Evolutionary conservation across 2,329 filamentous ascomycete species (phyloP).

Genomic region (Ceratocystis eucalypticola): DNA sequence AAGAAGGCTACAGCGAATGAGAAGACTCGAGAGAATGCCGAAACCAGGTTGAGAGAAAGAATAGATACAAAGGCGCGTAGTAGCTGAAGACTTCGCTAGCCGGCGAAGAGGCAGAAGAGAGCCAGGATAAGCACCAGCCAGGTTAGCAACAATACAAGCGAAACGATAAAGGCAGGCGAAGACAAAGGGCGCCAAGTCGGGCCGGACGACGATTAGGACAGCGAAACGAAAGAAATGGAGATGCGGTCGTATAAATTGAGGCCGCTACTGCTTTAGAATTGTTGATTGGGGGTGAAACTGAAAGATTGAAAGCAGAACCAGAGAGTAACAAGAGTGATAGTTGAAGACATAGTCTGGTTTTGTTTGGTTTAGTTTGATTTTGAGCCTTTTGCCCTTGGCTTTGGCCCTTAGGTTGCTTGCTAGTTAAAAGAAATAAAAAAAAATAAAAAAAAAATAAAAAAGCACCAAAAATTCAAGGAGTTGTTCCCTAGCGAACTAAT

Average conservation of each 20-base stretch:
- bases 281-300: background rate
- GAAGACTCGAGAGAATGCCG: background rate
- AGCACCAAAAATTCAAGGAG: background rate
- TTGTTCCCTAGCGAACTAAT: constrained; percentile 1
- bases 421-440: background rate
- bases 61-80: background rate
- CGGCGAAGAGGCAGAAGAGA: background rate
- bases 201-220: background rate
- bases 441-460: background rate
- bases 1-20: background rate
- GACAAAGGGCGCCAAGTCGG: background rate
- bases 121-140: background rate
- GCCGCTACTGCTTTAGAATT: background rate
- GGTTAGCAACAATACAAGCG: background rate
- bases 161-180: background rate
- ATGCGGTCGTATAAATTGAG: background rate
- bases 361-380: too few species aligned
- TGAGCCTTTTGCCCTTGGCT: background rate
- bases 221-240: background rate
- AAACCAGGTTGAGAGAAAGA: too few species aligned
- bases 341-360: too few species aligned
- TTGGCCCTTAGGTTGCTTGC: too few species aligned
- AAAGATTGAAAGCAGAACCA: background rate
- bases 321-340: background rate
- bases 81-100: background rate